A percentile compares a stretch with the other conserved stretches of the same genome.
Conservation (phyloP, 2,329 filamentous ascomycete species). For the Sclerotinia trifoliorum region DNA sequence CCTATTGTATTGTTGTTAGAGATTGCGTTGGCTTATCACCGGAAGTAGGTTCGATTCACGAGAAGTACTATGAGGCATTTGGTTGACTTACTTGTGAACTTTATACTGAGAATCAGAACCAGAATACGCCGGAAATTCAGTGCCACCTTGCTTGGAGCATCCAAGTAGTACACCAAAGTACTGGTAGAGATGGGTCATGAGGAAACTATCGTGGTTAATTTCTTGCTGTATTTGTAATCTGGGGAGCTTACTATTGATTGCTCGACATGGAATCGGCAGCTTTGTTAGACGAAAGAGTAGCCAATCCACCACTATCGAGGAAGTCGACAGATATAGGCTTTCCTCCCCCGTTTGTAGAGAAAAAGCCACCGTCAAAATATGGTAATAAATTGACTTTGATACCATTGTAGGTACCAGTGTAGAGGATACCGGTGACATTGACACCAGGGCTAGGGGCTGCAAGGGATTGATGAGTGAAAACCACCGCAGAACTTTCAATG, state of each 20-base stretch:
- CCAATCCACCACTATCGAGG: constrained; percentile 58
- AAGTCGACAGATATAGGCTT: constrained; percentile 53
- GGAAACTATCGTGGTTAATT: constrained; percentile 39
- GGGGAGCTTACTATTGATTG: constrained; percentile 52
- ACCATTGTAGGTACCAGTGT: constrained; percentile 49
- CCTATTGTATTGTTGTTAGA: constrained; percentile 26
- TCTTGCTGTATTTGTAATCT: not conserved
- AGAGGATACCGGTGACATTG: constrained; percentile 57
- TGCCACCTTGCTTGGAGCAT: constrained; percentile 51
- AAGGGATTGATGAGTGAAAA: constrained; percentile 7
- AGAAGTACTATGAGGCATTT: not conserved
- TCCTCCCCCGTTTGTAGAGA: constrained; percentile 53
- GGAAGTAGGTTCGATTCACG: not conserved
- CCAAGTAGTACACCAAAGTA: constrained; percentile 60
- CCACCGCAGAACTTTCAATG: not conserved
- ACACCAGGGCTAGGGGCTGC: constrained; percentile 55
- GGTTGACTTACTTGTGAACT: constrained; percentile 47
- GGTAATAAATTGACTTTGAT: constrained; percentile 55
- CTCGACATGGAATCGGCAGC: constrained; percentile 54
- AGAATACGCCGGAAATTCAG: constrained; percentile 51
- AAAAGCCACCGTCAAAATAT: constrained; percentile 57
- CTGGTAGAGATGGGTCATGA: constrained; percentile 61
- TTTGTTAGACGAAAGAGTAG: constrained; percentile 47
- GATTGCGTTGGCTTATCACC: not conserved
- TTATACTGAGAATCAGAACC: constrained; percentile 50